Evolutionary conservation across 495 filamentous ascomycete species (phyloP).

Genomic region (Podospora pseudopauciseta): DNA sequence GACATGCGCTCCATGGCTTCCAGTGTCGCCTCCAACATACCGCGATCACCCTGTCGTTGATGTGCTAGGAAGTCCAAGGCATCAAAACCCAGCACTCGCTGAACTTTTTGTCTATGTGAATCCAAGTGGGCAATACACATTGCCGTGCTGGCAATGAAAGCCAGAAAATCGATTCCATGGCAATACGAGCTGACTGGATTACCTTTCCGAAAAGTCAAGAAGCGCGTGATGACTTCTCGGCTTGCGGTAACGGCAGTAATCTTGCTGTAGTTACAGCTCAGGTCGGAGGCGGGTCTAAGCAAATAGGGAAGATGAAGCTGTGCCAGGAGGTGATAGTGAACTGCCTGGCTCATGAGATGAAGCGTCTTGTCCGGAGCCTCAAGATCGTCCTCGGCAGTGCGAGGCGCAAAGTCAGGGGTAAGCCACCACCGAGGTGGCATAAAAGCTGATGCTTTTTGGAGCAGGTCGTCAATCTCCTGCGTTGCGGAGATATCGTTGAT

Average conservation of each 20-base stretch:
- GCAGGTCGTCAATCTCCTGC: conserved; percentile 28
- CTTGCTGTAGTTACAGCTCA: conserved; percentile 34
- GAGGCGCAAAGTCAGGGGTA: conserved; percentile 8
- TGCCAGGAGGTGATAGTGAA: conserved; percentile 33
- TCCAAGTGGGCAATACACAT: conserved; percentile 38
- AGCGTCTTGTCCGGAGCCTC: conserved; percentile 21
- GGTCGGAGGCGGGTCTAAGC: conserved; percentile 14
- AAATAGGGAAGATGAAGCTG: conserved; percentile 40
- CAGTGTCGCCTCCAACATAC: conserved; percentile 40
- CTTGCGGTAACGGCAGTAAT: conserved; percentile 36
- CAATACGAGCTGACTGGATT: conserved; percentile 29
- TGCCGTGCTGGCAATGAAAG: conserved; percentile 35
- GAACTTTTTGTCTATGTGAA: conserved; percentile 22
- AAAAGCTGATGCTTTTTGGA: conserved; percentile 30
- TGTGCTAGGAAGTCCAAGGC: conserved; percentile 32
- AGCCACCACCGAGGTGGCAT: conserved; percentile 41
- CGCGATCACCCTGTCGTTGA: conserved; percentile 42
- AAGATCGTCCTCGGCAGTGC: conserved; percentile 7
- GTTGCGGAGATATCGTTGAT: conserved; percentile 19
- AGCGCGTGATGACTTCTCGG: conserved; percentile 38
- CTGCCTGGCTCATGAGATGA: conserved; percentile 33
- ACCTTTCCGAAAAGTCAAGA: conserved; percentile 32
- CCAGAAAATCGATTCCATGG: conserved; percentile 39
- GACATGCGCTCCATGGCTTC: conserved; percentile 33
- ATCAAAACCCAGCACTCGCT: conserved; percentile 1